Evolutionary conservation across 495 filamentous ascomycete species (phyloP), one percentile per base, ranked within the genome.

Genomic region (Lasiosphaeris hirsuta): DNA sequence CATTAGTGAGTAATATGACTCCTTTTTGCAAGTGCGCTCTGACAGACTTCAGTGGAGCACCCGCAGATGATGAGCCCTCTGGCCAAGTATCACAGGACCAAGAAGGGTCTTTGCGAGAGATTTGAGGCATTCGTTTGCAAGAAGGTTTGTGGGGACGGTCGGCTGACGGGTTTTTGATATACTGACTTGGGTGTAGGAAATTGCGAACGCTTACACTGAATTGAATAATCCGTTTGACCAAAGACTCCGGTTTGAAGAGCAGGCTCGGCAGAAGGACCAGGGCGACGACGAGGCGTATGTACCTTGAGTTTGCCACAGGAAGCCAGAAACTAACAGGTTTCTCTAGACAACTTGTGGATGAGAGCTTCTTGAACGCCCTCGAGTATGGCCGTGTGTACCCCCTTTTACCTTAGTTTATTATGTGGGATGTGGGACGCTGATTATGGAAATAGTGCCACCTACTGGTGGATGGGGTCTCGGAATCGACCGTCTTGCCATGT

Each of bases 401-500:
- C 11, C 4, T 17, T 17, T 11, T 11, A 14, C 13, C 14, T 23
- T 3, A 13, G 19, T 6, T 1, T 23, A 30, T 23, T 35, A 35
- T 4, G 7, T 7, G 4, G 18, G n/a, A 18, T 40, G 17, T 13
- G 86, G 59, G 83, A 84, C 39, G 83, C 84, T 57, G 90, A 96
- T 56, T 7, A 6, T 0, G 1, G 10, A 18, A 41, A 2, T n/a
- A 65, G 58, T 97, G 41, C 94, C 95, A 17, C 94, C 94, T 0
- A 97, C 94, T 10, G 94, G 91, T 72, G 94, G 95, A 19, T 97
- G 89, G 87, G 95, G 94, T 63, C 89, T 97, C 85, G 94, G 95
- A 60, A 96, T 98, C 65, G 94, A 98, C 75, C 89, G 92, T 59
- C 66, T 97, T 67, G 89, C 93, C 65, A 97, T 97, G 94, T 97